Evolutionary conservation across 495 filamentous ascomycete genomes (phyloP), one percentile per base, ranked within the genome.

Genomic region (Penicillium macrosclerotiorum): DNA sequence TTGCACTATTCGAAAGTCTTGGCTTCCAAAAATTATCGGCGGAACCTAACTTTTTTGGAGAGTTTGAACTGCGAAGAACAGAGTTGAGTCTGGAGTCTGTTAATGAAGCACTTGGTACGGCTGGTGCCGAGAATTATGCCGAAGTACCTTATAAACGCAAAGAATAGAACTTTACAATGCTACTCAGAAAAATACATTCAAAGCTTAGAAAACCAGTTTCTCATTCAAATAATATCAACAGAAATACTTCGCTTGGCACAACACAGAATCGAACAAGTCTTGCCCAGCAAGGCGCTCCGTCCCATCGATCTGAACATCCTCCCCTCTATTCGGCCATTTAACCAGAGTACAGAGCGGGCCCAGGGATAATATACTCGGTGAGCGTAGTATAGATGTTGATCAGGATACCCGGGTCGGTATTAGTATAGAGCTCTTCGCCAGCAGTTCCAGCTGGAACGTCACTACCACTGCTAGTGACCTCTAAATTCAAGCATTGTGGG

Each of bases 401-500:
- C 42, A 77, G 45, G 51, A 88, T 80, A 24, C 84, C 82, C 0
- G 80, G 65, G 57, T 85, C 81, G 17, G 61, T 70, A 8, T 74
- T 54, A 3, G 51, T 72, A 61, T 88, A 89, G 8, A 88, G 71
- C 12, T 67, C 60, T 4, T 77, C 79, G 6, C 78, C 85, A 3
- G 71, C 45, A 1, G 76, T 74, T 14, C 84, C 85, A 6, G 60
- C 51, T 3, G 84, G 83, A 0, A 53, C 53, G 43, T 69, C 74
- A 41, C 71, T 74, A 6, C 84, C 87, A 27, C 64, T 56, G 27
- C 86, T 83, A 5, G 78, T 81, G 41, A 90, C 68, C 46, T 81
- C 69, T 36, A 90, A 63, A 69, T 88, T 89, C 62, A 89, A 67
- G 67, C 87, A 91, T 55, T 85, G 76, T 4, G 84, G 83, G 49